Evolutionary conservation across 2,329 filamentous ascomycete genomes (phyloP).

Genomic region (Fusarium nelsonii): DNA sequence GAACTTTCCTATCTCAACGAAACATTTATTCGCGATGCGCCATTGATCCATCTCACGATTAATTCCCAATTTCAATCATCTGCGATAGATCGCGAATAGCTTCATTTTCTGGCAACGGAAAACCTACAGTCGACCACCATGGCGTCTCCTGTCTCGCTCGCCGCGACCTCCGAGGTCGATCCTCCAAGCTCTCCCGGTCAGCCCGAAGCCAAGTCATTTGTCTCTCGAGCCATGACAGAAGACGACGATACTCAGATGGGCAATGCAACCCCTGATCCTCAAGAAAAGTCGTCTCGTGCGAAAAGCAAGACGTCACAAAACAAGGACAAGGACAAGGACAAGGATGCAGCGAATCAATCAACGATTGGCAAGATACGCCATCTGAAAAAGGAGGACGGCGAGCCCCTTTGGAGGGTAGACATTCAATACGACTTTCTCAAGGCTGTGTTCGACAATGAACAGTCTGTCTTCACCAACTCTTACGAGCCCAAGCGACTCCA

Average conservation of each 20-base stretch:
- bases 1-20: slow-evolving; percentile 20
- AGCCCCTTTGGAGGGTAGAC: slow-evolving; percentile 86
- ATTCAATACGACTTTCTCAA: slow-evolving; percentile 90
- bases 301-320: slow-evolving; percentile 53
- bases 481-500: slow-evolving; percentile 74
- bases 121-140: slow-evolving; percentile 45
- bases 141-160: slow-evolving; percentile 57
- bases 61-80: slow-evolving; percentile 7
- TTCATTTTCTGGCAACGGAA: slow-evolving; percentile 18
- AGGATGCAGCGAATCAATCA: slow-evolving; percentile 52
- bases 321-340: slow-evolving; percentile 37
- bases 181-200: slow-evolving; percentile 60
- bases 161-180: slow-evolving; percentile 61
- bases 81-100: slow-evolving; percentile 13
- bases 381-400: slow-evolving; percentile 89
- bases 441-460: slow-evolving; percentile 81
- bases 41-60: slow-evolving; percentile 32
- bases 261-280: slow-evolving; percentile 59
- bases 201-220: slow-evolving; percentile 60
- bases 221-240: slow-evolving; percentile 59
- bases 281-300: slow-evolving; percentile 55
- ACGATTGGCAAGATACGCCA: slow-evolving; percentile 80
- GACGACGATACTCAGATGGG: slow-evolving; percentile 62
- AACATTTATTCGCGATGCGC: slow-evolving; percentile 40
- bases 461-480: slow-evolving; percentile 87